Conservation (phyloP, 2,329 filamentous ascomycete genomes). For the Beauveria sp. region DNA sequence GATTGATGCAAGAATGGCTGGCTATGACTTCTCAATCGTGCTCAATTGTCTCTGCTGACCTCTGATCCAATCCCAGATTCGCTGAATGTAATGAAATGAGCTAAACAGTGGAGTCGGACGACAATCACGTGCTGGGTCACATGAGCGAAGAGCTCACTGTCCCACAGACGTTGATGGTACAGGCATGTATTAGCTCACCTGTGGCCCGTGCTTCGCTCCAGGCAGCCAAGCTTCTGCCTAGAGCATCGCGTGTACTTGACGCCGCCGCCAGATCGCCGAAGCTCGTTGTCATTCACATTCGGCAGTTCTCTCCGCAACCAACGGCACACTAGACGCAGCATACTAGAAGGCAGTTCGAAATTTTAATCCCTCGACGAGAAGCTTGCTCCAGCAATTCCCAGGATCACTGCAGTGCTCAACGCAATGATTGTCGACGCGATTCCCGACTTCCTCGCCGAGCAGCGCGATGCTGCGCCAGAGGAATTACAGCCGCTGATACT, state of each 20-base stretch:
- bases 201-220: neutral
- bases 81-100: slow-evolving; percentile 1
- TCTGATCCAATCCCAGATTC: neutral
- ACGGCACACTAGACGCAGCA: neutral
- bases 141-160: neutral
- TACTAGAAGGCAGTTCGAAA: neutral
- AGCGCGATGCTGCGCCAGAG: slow-evolving; percentile 79
- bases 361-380: neutral
- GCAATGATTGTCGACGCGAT: slow-evolving; percentile 81
- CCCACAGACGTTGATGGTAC: too few relatives aligned
- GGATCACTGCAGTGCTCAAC: neutral
- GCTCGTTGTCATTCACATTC: neutral
- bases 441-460: slow-evolving; percentile 82
- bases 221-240: neutral
- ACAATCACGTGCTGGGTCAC: neutral
- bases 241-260: slow-evolving; percentile 2
- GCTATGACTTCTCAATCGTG: slow-evolving; percentile 11
- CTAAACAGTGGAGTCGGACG: neutral
- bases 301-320: neutral
- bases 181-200: neutral
- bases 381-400: neutral
- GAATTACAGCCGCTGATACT: slow-evolving; percentile 84
- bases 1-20: slow-evolving; percentile 21
- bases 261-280: neutral
- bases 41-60: neutral